These are phyloP conservation scores for Neurospora sp. DNA, from an alignment of 495 filamentous ascomycete genomes.

Conservation along the genomic window DNA sequence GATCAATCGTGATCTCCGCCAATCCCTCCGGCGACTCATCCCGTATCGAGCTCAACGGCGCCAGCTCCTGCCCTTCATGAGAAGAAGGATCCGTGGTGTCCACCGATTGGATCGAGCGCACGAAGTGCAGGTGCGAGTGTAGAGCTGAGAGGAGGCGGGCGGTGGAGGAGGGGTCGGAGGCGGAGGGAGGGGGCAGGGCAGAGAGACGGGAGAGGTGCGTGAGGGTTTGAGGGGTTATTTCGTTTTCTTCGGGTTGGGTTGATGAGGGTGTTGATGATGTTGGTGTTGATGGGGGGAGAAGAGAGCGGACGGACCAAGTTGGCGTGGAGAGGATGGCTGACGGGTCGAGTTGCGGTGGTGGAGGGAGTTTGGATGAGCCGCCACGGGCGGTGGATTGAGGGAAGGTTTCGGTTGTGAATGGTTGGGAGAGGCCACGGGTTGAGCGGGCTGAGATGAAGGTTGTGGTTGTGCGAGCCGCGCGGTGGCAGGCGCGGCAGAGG, in stretches of 20 bases:
- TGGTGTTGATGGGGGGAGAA: conserved; percentile 45
- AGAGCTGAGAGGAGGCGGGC: conserved; percentile 59
- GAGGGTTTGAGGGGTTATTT: conserved; percentile 42
- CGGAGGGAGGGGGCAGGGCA: conserved; percentile 65
- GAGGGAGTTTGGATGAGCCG: conserved; percentile 2
- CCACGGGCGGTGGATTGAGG: conserved; percentile 9
- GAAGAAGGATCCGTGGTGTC: conserved; percentile 45
- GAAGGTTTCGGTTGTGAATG: background rate
- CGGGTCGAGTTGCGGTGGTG: conserved; percentile 4
- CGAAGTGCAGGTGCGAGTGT: conserved; percentile 79
- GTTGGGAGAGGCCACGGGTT: background rate
- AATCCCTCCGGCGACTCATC: conserved; percentile 57
- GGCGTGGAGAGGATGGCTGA: conserved; percentile 53
- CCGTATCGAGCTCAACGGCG: conserved; percentile 65
- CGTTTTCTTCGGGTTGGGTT: conserved; percentile 3
- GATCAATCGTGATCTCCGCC: conserved; percentile 31
- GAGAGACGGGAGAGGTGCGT: conserved; percentile 85
- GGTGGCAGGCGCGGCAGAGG: background rate
- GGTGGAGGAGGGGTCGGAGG: conserved; percentile 37
- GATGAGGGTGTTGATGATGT: background rate
- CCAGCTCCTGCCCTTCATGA: conserved; percentile 24
- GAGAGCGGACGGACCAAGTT: conserved; percentile 75
- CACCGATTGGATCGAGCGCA: conserved; percentile 70
- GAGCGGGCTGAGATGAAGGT: background rate
- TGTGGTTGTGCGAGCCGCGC: background rate